phyloP scores from a whole-genome alignment of 2,329 filamentous ascomycete genomes.

The Emergomyces africanus region DNA sequence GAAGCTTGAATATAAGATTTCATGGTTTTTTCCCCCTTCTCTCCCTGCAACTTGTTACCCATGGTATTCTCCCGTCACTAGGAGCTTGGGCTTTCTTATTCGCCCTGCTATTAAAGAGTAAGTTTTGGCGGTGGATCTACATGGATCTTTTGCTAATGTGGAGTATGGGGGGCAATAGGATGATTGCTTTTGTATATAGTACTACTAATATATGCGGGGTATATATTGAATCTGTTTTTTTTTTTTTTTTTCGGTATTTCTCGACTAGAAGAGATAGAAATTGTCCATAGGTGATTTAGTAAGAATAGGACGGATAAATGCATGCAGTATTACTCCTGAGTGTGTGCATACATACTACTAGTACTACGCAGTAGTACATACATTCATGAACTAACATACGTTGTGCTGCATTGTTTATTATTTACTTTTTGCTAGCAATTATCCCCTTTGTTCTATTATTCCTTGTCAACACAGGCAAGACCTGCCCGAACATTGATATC shows the following conservation, averaged over 20 bases:
- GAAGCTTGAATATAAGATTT: slow-evolving; percentile 1
- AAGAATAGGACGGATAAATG: too few species aligned
- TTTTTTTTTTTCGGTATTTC: too few species aligned
- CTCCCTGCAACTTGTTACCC: background rate
- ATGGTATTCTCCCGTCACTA: slow-evolving; percentile 1
- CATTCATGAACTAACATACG: too few species aligned
- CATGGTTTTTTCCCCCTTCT: background rate
- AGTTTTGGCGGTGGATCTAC: background rate
- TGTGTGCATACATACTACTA: too few species aligned
- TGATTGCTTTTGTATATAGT: background rate
- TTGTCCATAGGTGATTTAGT: too few species aligned
- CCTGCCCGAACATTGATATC: background rate
- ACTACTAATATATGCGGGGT: too few species aligned
- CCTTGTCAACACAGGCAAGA: background rate
- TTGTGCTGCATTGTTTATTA: background rate
- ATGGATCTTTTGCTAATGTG: background rate
- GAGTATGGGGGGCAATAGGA: background rate
- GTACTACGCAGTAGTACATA: too few species aligned
- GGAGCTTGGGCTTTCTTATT: background rate
- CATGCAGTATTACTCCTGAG: too few species aligned
- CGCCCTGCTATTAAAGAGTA: background rate
- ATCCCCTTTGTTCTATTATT: background rate
- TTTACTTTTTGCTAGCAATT: background rate
- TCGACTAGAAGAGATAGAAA: too few species aligned
- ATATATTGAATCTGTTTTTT: too few species aligned